Base-by-base conservation (phyloP, 148 eudicot genomes). In the Chenopodium berlandieri region DNA sequence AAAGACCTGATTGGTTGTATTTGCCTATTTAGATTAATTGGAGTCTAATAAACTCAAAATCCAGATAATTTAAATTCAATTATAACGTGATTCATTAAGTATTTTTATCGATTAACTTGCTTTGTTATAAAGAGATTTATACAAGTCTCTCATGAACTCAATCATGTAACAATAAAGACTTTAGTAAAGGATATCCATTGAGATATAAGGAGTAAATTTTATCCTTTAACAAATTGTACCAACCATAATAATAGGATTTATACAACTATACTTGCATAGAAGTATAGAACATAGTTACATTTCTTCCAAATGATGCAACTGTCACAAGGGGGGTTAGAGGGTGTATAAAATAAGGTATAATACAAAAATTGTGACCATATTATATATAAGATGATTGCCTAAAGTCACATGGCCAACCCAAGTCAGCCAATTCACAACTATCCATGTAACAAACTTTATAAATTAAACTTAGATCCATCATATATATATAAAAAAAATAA, bases 401-500 rank as follows among this genome's bases (percentile, higher is more conserved):
- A 31, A 40, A 78, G 69, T 87, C 85, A 71, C 81, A 84, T 84
- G 80, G 81, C 83, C 83, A 84, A 79, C 86, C 79, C 74, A 84
- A 79, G 75, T 63, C 68, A 79, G 81, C 84, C 81, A 80, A 79
- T 72, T 44, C 85, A 87, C 89, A 79, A 79, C 89, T 82, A 69
- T 82, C 82, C 37, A 75, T 75, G 73, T 48, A 70, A 62, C 78
- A 44, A 65, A 77, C 75, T 62, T 73, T 75, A 69, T 72, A 73
- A 70, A 77, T 37, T 76, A n/a, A 27, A 76, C 4, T 16, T 75
- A 52, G 46, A 77, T 37, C 60, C 44, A 40, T 40, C 44, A 40
- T 40, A 40, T 0, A 40, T 40, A 40, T 0, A 27, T 0, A 27
- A 0, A 27, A 0, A 27, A 27, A 27, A 27, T 0, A 27, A 27